Base-by-base conservation (phyloP, 2,329 filamentous ascomycete species). In the Xylaria sp. region DNA sequence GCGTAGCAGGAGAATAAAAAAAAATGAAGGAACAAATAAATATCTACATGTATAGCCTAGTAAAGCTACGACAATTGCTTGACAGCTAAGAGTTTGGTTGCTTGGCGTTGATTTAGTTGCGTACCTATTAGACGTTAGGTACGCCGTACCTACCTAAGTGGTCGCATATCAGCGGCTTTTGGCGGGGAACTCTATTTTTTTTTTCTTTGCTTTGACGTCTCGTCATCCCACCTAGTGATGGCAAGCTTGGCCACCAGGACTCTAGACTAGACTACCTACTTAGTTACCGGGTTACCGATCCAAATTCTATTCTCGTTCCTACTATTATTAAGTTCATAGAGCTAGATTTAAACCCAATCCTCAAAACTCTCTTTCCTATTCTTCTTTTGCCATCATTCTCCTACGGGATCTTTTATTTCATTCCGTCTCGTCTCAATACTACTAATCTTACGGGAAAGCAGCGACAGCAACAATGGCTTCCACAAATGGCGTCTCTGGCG, bases 101-200 rank as follows among this genome's bases (percentile, higher is more conserved):
- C 34, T 36, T 36, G 34, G 34, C 34, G 39, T 17, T 4, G 39
- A 42, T 17, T 42, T 17, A 42, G 39, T 4, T 42, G 12, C 12
- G 2, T 17, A 42, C 12, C 12, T 17, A 42, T 17, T 42, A 42
- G 12, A 42, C 6, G 11, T 42, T 14, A 42, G 4, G 2, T 27
- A 27, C 2, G 24, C n/a, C n/a, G n/a, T n/a, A n/a, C 11, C 36
- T 42, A 42, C 8, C 4, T 14, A 17, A 42, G 7, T 42, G 14
- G 9, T 17, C 69, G 69, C 66, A 64, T 71, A 71, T 30, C 39
- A 56, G 57, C 69, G 69, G 69, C 67, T 64, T 67, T 64, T 56
- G 53, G 69, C 69, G 69, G 69, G 60, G 58, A 65, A 32, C 45
- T 51, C 39, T 55, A 14, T 32, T 56, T 53, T 60, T 42, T 56